These are phyloP conservation scores for Entonaema liquescens DNA, from an alignment of 495 filamentous ascomycete genomes.

Conservation along the genomic window DNA sequence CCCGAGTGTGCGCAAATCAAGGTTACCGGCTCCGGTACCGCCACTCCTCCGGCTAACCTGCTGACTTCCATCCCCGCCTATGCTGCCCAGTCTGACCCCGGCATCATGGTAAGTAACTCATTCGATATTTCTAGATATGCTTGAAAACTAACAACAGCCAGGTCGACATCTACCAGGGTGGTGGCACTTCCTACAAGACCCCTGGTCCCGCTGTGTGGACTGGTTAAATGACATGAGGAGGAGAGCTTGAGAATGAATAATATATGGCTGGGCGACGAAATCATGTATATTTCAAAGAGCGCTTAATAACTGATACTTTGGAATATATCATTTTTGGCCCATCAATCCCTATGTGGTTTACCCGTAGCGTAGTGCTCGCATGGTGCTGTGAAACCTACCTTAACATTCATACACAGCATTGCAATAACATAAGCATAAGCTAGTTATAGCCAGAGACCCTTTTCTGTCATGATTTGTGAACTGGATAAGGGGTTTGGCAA, in stretches of 20 bases:
- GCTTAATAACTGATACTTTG: constrained; percentile 12
- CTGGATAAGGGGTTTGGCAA: not conserved
- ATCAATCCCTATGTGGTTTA: not conserved
- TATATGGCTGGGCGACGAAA: not conserved
- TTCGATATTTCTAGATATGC: not conserved
- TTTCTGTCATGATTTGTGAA: not conserved
- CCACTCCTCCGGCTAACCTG: constrained; percentile 50
- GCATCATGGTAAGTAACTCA: constrained; percentile 55
- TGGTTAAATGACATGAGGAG: constrained; percentile 37
- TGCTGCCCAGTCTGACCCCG: constrained; percentile 59
- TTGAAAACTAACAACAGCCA: constrained; percentile 18
- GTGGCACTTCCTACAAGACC: constrained; percentile 57
- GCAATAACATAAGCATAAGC: no score
- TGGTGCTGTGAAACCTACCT: not conserved
- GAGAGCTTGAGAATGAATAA: constrained; percentile 1
- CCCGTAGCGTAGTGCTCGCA: not conserved
- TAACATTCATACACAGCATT: no score
- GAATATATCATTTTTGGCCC: not conserved
- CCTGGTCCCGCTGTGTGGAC: constrained; percentile 63
- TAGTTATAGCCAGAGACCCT: no score
- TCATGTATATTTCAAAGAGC: constrained; percentile 8
- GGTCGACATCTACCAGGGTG: constrained; percentile 59
- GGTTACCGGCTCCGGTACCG: constrained; percentile 60
- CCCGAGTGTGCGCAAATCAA: constrained; percentile 66
- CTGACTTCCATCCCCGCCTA: constrained; percentile 62